These are phyloP conservation scores for Aphanomyces stellatus DNA, from an alignment of 352 stramenopile species.

Conservation along the genomic window DNA sequence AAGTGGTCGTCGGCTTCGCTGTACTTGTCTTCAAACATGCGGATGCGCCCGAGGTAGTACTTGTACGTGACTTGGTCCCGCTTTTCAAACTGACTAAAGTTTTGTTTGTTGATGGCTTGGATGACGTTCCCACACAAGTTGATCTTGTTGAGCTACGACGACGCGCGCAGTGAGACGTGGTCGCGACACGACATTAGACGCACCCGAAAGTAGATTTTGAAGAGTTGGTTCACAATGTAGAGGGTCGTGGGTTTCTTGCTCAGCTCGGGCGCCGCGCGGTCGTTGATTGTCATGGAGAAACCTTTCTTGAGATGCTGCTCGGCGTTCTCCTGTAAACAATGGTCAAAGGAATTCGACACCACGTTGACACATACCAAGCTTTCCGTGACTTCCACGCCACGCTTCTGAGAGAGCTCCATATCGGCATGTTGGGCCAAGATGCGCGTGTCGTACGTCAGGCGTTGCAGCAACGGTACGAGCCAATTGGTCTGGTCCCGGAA, in stretches of 20 bases:
- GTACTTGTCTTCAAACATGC: constrained; percentile 97
- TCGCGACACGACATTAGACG: constrained; percentile 23
- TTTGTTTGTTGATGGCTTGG: constrained; percentile 68
- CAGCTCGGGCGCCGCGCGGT: constrained; percentile 63
- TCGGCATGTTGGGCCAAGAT: constrained; percentile 64
- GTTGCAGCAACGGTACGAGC: constrained; percentile 76
- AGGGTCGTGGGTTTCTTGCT: constrained; percentile 81
- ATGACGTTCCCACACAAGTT: constrained; percentile 94
- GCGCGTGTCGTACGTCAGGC: constrained; percentile 68
- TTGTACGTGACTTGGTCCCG: constrained; percentile 91
- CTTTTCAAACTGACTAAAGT: constrained; percentile 75
- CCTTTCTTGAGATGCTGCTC: constrained; percentile 83
- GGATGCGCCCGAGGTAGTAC: constrained; percentile 93
- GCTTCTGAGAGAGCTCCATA: constrained; percentile 44
- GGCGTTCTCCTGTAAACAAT: constrained; percentile 35
- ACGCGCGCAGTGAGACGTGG: neutral
- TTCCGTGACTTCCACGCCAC: constrained; percentile 68
- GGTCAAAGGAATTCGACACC: neutral
- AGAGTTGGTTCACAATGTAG: constrained; percentile 94
- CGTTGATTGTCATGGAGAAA: constrained; percentile 78
- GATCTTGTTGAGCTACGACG: constrained; percentile 76
- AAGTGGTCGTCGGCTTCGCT: constrained; percentile 90
- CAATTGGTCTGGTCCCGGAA: constrained; percentile 80
- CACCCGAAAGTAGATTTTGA: constrained; percentile 95
- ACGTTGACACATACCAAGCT: constrained; percentile 30